A percentile compares a stretch with the other conserved stretches of the same genome.
phyloP scores from a whole-genome alignment of 2,329 filamentous ascomycete species.

The Hirsutella thompsonii region DNA sequence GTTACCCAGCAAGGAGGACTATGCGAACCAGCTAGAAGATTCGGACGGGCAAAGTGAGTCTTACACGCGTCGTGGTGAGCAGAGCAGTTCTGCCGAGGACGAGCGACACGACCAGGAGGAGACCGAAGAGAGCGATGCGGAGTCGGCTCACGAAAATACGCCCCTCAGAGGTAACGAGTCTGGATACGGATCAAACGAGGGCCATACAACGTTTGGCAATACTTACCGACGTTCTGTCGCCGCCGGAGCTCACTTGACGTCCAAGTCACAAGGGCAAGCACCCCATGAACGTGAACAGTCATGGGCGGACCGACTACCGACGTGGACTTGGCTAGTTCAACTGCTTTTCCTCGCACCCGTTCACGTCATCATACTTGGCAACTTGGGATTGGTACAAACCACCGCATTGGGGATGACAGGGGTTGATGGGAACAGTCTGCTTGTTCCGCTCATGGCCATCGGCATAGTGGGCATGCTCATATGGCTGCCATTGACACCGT shows the following conservation, averaged over 20 bases:
- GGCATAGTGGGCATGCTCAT: constrained; percentile 57
- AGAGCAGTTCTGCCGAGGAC: background rate
- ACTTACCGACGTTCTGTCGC: constrained; percentile 37
- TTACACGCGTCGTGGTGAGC: constrained; percentile 20
- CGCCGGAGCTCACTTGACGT: constrained; percentile 12
- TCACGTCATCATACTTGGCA: constrained; percentile 62
- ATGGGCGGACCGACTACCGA: constrained; percentile 71
- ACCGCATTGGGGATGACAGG: constrained; percentile 68
- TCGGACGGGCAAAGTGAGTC: constrained; percentile 30
- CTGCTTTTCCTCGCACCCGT: constrained; percentile 71
- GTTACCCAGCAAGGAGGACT: constrained; percentile 58
- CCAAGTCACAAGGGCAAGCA: constrained; percentile 13
- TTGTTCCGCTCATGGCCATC: constrained; percentile 60
- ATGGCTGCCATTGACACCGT: constrained; percentile 65
- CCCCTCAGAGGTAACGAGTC: constrained; percentile 30
- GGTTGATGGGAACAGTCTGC: constrained; percentile 62
- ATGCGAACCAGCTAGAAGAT: constrained; percentile 44
- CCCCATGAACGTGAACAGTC: constrained; percentile 63
- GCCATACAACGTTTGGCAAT: constrained; percentile 38
- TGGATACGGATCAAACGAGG: constrained; percentile 20
- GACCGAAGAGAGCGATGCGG: constrained; percentile 11
- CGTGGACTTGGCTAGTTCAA: constrained; percentile 81
- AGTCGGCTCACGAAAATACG: constrained; percentile 36
- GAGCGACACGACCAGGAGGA: background rate
- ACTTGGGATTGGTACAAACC: constrained; percentile 61